Base-by-base conservation (phyloP, 192 early-diverging fungal genomes). In the Coemansia sp. region DNA sequence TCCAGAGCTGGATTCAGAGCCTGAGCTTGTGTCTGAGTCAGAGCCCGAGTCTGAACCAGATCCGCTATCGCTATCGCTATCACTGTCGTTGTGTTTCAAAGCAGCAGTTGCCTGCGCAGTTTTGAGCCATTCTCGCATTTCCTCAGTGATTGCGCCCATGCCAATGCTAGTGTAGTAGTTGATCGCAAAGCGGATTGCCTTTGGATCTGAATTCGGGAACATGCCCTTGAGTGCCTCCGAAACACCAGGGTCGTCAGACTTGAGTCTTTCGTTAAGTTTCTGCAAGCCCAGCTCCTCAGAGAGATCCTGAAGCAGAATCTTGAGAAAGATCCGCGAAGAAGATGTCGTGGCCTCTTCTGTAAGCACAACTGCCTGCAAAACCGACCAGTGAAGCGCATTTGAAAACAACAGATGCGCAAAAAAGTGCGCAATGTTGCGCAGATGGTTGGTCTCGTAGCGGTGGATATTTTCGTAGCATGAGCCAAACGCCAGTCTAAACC, bases 331-430 rank as follows among this genome's bases (percentile, higher is more conserved):
- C 79, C 97, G 91, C 51, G 96, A 98, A 48, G 92, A 91, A 4
- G 93, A 94, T 1, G 97, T 97, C 1, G 97, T 99, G n/a, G 92
- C 88, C n/a, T 91, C 91, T 77, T 99, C 97, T 12, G 94, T 99
- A 67, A 99, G 73, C 43, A 87, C 88, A 39, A 99, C 85, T 3
- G 88, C 81, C 18, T 85, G 78, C 56, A 99, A 87, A 1, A 91
- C 93, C 22, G 90, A 85, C 95, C 96, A 96, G 2, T 86, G 85
- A 11, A 99, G 73, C 2, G 90, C 93, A 64, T 98, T 93, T 7
- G 95, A 87, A 4, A 91, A 85, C 53, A 99, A 78, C 12, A 95
- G 78, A 70, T 98, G 96, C 5, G 91, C 90, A 85, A 96, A 98
- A 56, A 90, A 94, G 73, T 95, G 94, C 9, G 91, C 93, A 66